Evolutionary conservation across 164 flowering plant species (phyloP).

Genomic region (Annona squamosa): DNA sequence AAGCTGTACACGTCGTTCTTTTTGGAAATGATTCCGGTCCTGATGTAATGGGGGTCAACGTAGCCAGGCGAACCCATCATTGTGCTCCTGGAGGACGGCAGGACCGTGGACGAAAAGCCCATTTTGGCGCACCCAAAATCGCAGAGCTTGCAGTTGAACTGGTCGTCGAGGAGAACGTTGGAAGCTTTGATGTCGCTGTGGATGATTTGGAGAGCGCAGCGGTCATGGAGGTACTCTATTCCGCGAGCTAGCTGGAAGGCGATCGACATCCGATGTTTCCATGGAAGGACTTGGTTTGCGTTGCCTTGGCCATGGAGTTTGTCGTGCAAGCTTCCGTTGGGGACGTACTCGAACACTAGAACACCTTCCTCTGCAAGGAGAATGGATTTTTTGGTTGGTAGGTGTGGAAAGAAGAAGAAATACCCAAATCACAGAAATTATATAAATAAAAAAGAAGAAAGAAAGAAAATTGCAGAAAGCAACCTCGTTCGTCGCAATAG

Average conservation of each 20-base stretch:
- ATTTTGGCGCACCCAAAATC: constrained; percentile 71
- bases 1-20: constrained; percentile 74
- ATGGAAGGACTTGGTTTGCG: constrained; percentile 23
- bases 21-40: constrained; percentile 70
- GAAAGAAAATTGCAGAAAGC: not conserved
- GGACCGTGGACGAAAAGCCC: constrained; percentile 51
- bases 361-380: constrained; percentile 48
- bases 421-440: not conserved
- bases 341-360: constrained; percentile 51
- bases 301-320: constrained; percentile 31
- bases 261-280: constrained; percentile 49
- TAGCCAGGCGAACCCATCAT: constrained; percentile 76
- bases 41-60: constrained; percentile 63
- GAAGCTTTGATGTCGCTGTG: constrained; percentile 81
- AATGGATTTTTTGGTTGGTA: not conserved
- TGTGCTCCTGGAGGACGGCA: constrained; percentile 20
- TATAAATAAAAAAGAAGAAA: not conserved
- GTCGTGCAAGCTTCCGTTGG: constrained; percentile 56
- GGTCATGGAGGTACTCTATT: constrained; percentile 56
- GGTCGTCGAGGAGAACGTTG: constrained; percentile 57
- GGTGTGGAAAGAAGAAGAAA: not conserved
- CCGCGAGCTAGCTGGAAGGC: constrained; percentile 63
- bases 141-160: constrained; percentile 55
- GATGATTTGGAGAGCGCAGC: constrained; percentile 43
- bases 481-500: constrained; percentile 52